Evolutionary conservation across 2,329 filamentous ascomycete species (phyloP).

Genomic region (Trichoderma sp.): DNA sequence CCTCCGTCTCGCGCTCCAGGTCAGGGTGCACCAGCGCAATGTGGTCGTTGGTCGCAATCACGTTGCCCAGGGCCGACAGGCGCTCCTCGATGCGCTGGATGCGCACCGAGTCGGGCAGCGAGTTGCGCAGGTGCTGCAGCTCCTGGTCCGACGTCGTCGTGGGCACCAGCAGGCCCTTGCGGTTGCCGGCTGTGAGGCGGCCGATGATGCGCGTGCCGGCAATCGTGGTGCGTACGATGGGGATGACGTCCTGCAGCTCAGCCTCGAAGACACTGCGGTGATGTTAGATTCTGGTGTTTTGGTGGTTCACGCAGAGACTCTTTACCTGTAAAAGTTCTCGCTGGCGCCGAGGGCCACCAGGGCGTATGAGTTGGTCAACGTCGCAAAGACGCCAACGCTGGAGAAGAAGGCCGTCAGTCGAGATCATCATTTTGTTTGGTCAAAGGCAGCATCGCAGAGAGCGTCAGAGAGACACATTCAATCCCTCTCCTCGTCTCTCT

Average conservation of each 20-base stretch:
- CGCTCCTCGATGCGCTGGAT: constrained; percentile 98
- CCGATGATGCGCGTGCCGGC: constrained; percentile 95
- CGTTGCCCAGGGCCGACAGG: constrained; percentile 91
- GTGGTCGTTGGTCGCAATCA: constrained; percentile 95
- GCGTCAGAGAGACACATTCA: neutral
- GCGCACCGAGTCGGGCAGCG: constrained; percentile 85
- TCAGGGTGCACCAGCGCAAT: constrained; percentile 96
- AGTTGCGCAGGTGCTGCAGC: constrained; percentile 94
- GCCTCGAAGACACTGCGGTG: constrained; percentile 82
- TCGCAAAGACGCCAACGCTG: constrained; percentile 95
- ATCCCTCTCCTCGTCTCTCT: neutral
- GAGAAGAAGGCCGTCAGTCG: constrained; percentile 16
- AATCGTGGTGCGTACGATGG: constrained; percentile 95
- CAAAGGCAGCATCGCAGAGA: neutral
- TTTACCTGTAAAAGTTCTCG: constrained; percentile 94
- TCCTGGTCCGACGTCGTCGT: constrained; percentile 97
- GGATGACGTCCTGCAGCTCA: constrained; percentile 95
- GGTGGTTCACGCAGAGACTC: neutral
- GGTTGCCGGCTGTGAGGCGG: constrained; percentile 92
- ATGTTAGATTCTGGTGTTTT: neutral
- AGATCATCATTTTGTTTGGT: neutral
- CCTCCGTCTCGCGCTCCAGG: constrained; percentile 95
- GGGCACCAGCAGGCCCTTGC: constrained; percentile 92
- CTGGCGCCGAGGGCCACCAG: constrained; percentile 92
- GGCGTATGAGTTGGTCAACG: constrained; percentile 95